Conservation (phyloP, 129 eudicot genomes). For the Heracleum sosnowskyi region DNA sequence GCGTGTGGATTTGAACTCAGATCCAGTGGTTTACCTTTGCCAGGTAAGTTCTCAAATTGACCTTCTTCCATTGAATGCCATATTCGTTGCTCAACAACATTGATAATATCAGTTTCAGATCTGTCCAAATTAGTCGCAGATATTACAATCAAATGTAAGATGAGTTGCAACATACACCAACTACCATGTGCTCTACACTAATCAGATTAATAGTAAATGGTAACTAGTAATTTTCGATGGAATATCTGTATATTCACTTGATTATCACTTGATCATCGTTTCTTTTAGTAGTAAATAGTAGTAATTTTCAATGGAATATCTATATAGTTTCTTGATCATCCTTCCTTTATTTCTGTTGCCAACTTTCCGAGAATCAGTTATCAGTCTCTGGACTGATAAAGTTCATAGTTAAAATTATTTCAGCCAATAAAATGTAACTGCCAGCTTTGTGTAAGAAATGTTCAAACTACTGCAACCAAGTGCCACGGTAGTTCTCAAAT, state of each 20-base stretch:
- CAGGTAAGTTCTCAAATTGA: slow-evolving; percentile 80
- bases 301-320: background rate
- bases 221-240: background rate
- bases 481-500: too few relatives aligned
- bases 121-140: slow-evolving; percentile 19
- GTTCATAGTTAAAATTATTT: too few relatives aligned
- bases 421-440: background rate
- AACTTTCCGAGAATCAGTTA: too few relatives aligned
- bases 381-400: background rate
- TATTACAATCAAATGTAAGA: background rate
- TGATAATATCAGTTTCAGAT: slow-evolving; percentile 77
- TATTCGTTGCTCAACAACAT: slow-evolving; percentile 82
- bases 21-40: slow-evolving; percentile 78
- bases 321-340: background rate
- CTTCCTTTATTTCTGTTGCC: background rate
- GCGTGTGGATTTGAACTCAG: slow-evolving; percentile 72
- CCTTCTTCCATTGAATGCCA: slow-evolving; percentile 93
- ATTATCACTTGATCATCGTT: too few relatives aligned
- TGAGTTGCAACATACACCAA: background rate
- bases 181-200: background rate
- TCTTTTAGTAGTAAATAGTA: background rate
- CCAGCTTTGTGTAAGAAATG: too few relatives aligned
- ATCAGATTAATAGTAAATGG: background rate
- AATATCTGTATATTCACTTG: too few relatives aligned
- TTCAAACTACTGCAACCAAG: too few relatives aligned